These are phyloP conservation scores for Vanderwaltozyma yarrowii DNA, from an alignment of 805 yeast genomes.

Conservation along the genomic window DNA sequence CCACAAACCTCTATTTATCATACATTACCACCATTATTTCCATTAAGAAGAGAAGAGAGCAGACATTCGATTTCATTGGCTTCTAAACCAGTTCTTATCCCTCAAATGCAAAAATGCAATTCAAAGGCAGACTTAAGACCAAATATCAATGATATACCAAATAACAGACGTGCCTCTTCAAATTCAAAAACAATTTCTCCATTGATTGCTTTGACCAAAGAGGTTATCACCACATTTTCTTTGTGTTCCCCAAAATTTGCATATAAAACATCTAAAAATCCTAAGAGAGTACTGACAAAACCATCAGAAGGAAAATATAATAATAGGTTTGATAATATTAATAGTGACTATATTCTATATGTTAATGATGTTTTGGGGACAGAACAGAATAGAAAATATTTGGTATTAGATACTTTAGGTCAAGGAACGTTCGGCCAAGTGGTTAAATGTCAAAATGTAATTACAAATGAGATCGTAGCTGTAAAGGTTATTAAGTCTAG, in stretches of 20 bases:
- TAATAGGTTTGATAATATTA: constrained; percentile 79
- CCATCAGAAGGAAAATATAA: constrained; percentile 76
- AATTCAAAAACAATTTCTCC: constrained; percentile 65
- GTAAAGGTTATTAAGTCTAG: constrained; percentile 89
- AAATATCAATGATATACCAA: constrained; percentile 45
- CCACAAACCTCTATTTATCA: constrained; percentile 11
- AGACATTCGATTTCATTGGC: background rate
- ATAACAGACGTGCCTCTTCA: constrained; percentile 58
- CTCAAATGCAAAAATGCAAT: constrained; percentile 37
- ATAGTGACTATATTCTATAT: constrained; percentile 81
- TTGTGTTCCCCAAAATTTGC: constrained; percentile 78
- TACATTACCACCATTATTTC: constrained; percentile 22
- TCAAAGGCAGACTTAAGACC: constrained; percentile 47
- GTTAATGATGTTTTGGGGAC: constrained; percentile 89
- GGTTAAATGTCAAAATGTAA: constrained; percentile 68
- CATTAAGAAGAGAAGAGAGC: background rate
- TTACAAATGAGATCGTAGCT: constrained; percentile 80
- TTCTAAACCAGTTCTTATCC: constrained; percentile 29
- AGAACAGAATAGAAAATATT: constrained; percentile 56
- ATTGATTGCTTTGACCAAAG: constrained; percentile 63
- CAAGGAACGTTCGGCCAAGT: constrained; percentile 99
- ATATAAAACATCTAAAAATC: constrained; percentile 76
- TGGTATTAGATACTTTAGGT: constrained; percentile 87
- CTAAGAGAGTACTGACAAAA: constrained; percentile 84
- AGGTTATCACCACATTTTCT: constrained; percentile 67